These are phyloP conservation scores for Perilla frutescens DNA, from an alignment of 257 asterid species.

Conservation along the genomic window DNA sequence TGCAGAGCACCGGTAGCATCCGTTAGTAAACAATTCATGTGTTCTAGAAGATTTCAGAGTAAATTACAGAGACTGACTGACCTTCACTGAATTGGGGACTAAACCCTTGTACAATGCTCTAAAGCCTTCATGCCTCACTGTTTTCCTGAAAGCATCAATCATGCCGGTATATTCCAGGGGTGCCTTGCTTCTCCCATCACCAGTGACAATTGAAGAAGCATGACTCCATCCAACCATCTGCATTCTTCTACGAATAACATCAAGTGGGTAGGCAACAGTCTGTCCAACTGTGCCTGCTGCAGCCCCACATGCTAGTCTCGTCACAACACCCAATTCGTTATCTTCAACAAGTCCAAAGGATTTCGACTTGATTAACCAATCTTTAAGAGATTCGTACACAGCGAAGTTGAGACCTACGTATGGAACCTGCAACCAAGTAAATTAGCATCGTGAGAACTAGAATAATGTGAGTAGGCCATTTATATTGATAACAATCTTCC, in stretches of 20 bases:
- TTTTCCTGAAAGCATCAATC: conserved; percentile 94
- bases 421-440: conserved; percentile 68
- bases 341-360: conserved; percentile 78
- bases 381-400: conserved; percentile 92
- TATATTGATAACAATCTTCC: conserved; percentile 18
- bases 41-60: background rate
- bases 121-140: conserved; percentile 85
- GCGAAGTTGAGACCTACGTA: conserved; percentile 97
- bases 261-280: conserved; percentile 98
- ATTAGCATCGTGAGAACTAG: conserved; percentile 27
- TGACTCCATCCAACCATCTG: conserved; percentile 98
- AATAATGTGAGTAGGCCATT: background rate
- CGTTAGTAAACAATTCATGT: conserved; percentile 23
- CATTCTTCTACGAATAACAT: conserved; percentile 96
- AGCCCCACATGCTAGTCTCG: conserved; percentile 95
- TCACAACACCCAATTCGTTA: conserved; percentile 76
- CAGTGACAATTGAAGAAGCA: conserved; percentile 82
- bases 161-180: conserved; percentile 82
- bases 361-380: conserved; percentile 72
- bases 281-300: conserved; percentile 97
- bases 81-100: conserved; percentile 98
- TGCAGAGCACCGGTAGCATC: conserved; percentile 34
- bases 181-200: conserved; percentile 76
- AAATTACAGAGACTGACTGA: conserved; percentile 51
- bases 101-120: conserved; percentile 93